Percentiles rank a stretch among this genome's conserved stretches.
phyloP scores from a whole-genome alignment of 2,329 filamentous ascomycete species.

The Bipolaris oryzae region DNA sequence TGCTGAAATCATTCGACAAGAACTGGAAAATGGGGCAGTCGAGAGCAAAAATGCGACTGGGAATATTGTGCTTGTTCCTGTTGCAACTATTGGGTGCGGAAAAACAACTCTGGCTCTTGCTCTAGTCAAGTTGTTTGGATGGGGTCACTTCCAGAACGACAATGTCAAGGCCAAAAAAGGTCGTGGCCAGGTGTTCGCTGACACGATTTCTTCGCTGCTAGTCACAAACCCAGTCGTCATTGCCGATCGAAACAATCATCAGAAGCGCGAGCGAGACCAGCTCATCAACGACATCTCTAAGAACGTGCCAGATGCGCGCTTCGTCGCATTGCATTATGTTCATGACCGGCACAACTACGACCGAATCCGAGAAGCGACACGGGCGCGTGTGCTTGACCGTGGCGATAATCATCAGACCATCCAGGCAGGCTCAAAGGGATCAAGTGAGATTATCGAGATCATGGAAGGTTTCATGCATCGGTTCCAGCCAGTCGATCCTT shows the following conservation, averaged over 20 bases:
- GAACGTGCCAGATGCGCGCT: constrained; percentile 66
- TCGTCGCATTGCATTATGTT: constrained; percentile 87
- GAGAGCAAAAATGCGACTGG: constrained; percentile 62
- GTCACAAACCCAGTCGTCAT: constrained; percentile 73
- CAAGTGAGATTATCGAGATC: constrained; percentile 78
- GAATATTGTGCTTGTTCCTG: constrained; percentile 83
- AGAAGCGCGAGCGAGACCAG: constrained; percentile 84
- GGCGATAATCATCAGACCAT: constrained; percentile 99
- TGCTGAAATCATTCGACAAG: constrained; percentile 81
- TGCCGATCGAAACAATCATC: constrained; percentile 93
- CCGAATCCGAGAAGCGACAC: constrained; percentile 75
- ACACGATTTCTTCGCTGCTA: constrained; percentile 70
- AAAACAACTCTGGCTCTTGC: constrained; percentile 93
- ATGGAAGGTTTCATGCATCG: constrained; percentile 93
- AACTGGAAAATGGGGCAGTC: constrained; percentile 62
- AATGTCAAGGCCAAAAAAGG: constrained; percentile 80
- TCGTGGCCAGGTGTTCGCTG: constrained; percentile 78
- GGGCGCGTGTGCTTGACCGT: constrained; percentile 77
- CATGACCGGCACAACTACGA: constrained; percentile 73
- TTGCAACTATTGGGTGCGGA: constrained; percentile 93
- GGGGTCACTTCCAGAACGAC: constrained; percentile 96
- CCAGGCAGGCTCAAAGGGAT: constrained; percentile 75
- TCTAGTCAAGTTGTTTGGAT: constrained; percentile 80
- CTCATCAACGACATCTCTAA: constrained; percentile 77
- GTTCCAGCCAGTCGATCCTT: constrained; percentile 77